These are phyloP conservation scores for Clitopilus hobsonii DNA, from an alignment of 768 basidiomycete genomes.

Conservation along the genomic window DNA sequence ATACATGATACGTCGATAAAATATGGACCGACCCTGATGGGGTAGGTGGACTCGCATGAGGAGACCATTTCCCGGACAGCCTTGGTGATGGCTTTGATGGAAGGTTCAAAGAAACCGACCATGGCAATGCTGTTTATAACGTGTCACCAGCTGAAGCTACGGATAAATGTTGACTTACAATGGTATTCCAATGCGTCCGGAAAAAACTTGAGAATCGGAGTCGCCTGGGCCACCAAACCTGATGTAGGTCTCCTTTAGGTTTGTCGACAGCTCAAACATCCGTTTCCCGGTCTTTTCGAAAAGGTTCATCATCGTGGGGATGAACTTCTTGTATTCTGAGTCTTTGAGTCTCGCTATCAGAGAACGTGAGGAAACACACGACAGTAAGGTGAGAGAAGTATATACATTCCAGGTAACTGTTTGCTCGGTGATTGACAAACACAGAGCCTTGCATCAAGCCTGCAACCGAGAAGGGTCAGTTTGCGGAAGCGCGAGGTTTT, in stretches of 20 bases:
- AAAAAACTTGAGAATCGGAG: neutral
- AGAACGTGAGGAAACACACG: neutral
- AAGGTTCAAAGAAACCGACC: constrained; percentile 32
- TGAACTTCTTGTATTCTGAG: constrained; percentile 36
- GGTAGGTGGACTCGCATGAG: constrained; percentile 9
- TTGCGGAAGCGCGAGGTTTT: neutral
- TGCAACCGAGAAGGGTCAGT: constrained; percentile 13
- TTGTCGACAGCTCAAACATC: constrained; percentile 34
- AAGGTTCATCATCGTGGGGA: constrained; percentile 32
- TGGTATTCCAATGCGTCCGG: neutral
- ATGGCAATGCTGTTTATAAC: neutral
- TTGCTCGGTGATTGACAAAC: constrained; percentile 43
- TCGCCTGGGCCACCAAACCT: constrained; percentile 19
- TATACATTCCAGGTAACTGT: constrained; percentile 32
- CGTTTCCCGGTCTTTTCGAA: constrained; percentile 48
- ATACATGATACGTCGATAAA: constrained; percentile 8
- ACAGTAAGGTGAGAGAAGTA: constrained; percentile 1
- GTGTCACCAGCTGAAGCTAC: no score
- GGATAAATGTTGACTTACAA: neutral
- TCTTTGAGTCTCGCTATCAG: constrained; percentile 32
- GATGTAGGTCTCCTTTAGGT: constrained; percentile 37
- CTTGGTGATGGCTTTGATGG: constrained; percentile 28
- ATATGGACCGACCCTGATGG: constrained; percentile 23
- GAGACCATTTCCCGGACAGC: constrained; percentile 25
- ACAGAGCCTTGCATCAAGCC: constrained; percentile 48